Evolutionary conservation across 352 stramenopile species (phyloP), one percentile per base, ranked within the genome.

Genomic region (Phytopythium boreale): DNA sequence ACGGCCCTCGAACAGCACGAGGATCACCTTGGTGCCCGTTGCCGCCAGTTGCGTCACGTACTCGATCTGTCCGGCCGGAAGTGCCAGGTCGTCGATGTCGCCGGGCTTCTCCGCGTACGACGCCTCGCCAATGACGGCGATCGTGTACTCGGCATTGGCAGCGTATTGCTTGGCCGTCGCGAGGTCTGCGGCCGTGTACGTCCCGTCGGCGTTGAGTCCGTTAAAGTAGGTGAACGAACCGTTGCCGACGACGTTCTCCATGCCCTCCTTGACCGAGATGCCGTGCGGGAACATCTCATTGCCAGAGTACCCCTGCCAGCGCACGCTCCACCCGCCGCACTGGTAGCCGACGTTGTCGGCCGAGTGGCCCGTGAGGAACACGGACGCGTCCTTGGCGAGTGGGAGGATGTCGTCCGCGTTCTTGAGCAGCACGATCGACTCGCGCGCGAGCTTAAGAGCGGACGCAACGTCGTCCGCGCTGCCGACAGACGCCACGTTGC

Each of bases 81-180:
- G 68, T 0, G 71, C 73, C 15, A 94, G 59, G 59, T 96, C 82
- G 34, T 92, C 67, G 51, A 97, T 92, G 63, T 97, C 90, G 4
- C 90, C 90, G 3, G 80, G 74, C 59, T 96, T 97, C 63, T 97
- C 90, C 7, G 89, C 74, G 65, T 96, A 97, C 0, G 76, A 68
- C 10, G 52, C 41, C 62, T 97, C 90, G 20, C 90, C 90, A 39
- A 97, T 80, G 36, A 81, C 85, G 8, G 90, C 76, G 27, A 97
- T 76, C 0, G 87, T 90, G 69, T 92, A 90, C 12, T 77, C 59
- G 8, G 84, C 68, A 22, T 76, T 63, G 19, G 68, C 67, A 12
- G 86, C 86, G 31, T 82, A 64, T 5, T 56, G 37, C 67, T 87
- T 92, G 41, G 72, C 88, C 8, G 66, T 84, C 39, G 76, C 75